These are phyloP conservation scores for Hericium coralloides DNA, from an alignment of 768 basidiomycete genomes.

Conservation along the genomic window DNA sequence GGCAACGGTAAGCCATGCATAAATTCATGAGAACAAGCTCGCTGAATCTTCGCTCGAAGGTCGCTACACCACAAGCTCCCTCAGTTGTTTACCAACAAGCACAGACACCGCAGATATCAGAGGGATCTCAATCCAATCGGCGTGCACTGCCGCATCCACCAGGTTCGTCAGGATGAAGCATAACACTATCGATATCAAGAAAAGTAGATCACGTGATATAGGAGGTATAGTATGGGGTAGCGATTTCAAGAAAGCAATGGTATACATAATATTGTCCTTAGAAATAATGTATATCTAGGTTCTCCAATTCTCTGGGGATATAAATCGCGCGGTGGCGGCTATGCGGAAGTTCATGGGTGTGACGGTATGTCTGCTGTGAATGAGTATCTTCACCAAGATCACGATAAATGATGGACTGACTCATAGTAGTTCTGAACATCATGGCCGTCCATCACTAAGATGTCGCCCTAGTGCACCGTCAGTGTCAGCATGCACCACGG, in stretches of 20 bases:
- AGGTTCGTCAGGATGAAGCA: no score
- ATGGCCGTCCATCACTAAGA: slow-evolving; percentile 69
- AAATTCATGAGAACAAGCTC: neutral
- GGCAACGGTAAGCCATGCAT: slow-evolving; percentile 4
- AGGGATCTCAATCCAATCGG: no score
- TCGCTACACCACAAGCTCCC: no score
- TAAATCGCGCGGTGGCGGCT: slow-evolving; percentile 69
- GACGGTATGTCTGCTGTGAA: slow-evolving; percentile 55
- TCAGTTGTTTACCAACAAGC: no score
- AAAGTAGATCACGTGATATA: neutral
- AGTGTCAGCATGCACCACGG: neutral
- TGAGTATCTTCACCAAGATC: slow-evolving; percentile 2
- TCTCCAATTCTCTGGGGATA: slow-evolving; percentile 27
- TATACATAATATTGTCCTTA: neutral
- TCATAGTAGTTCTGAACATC: slow-evolving; percentile 63
- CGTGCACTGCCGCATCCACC: slow-evolving; percentile 8
- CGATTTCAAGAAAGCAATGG: slow-evolving; percentile 1
- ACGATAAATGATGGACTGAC: slow-evolving; percentile 28
- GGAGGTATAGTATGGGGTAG: neutral
- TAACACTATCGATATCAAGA: neutral
- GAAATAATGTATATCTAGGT: neutral
- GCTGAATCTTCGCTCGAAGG: no score
- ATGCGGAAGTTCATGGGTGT: slow-evolving; percentile 68
- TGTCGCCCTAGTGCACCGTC: slow-evolving; percentile 50
- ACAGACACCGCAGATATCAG: no score